Percentiles rank a stretch among this genome's conserved stretches.
Conservation (phyloP, 1,284 basidiomycete genomes). For the Somion occarium region DNA sequence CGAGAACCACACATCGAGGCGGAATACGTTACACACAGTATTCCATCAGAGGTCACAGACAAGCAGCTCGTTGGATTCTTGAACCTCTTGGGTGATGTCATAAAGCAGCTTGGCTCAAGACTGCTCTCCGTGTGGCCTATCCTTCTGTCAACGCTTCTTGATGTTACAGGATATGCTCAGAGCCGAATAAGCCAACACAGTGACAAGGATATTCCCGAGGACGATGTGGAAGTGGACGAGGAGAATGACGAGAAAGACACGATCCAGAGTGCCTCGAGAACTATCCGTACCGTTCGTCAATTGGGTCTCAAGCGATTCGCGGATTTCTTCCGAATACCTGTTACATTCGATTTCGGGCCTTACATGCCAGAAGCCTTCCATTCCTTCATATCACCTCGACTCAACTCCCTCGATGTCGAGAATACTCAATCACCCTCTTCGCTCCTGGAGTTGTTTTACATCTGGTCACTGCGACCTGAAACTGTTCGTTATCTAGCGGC, state of each 20-base stretch:
- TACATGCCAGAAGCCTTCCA: constrained; percentile 71
- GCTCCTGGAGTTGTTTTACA: constrained; percentile 81
- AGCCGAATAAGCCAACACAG: constrained; percentile 36
- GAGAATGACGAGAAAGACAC: constrained; percentile 17
- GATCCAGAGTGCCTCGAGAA: constrained; percentile 30
- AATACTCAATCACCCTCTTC: constrained; percentile 93
- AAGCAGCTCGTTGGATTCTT: constrained; percentile 85
- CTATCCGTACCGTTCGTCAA: constrained; percentile 68
- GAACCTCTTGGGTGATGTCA: constrained; percentile 77
- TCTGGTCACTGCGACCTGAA: constrained; percentile 66
- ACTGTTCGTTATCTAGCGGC: constrained; percentile 63
- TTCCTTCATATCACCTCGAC: constrained; percentile 78
- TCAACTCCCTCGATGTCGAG: constrained; percentile 73
- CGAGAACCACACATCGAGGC: constrained; percentile 13
- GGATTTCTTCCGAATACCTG: constrained; percentile 80
- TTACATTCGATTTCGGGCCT: constrained; percentile 70
- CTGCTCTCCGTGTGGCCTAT: constrained; percentile 68
- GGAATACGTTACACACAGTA: constrained; percentile 19
- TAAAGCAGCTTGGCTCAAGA: constrained; percentile 76
- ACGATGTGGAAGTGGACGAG: constrained; percentile 29
- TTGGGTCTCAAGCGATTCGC: constrained; percentile 83
- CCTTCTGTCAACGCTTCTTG: constrained; percentile 64
- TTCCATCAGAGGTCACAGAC: constrained; percentile 38
- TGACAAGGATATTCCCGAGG: constrained; percentile 34
- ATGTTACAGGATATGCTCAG: constrained; percentile 66